Evolutionary conservation across 139 green algal species (phyloP).

Genomic region (Picochlorum sp.): DNA sequence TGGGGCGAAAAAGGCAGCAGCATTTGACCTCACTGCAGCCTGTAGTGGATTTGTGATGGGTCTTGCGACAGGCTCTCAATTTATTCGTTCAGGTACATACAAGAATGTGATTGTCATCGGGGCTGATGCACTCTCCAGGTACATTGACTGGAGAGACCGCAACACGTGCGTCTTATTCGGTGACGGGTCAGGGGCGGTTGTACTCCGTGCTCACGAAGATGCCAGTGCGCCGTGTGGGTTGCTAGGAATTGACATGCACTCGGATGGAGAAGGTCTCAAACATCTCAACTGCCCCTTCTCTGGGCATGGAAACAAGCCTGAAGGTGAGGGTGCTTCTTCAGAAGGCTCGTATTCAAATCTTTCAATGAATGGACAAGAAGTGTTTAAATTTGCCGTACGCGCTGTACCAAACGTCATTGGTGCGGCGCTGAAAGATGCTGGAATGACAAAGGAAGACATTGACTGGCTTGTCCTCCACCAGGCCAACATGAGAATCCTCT

Average conservation of each 20-base stretch:
- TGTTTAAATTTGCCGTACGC: slow-evolving; percentile 97
- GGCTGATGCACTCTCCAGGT: slow-evolving; percentile 83
- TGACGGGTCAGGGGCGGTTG: slow-evolving; percentile 84
- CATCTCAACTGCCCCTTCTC: slow-evolving; percentile 55
- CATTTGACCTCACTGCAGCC: slow-evolving; percentile 94
- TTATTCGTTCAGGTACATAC: slow-evolving; percentile 68
- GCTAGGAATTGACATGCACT: slow-evolving; percentile 76
- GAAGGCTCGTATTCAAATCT: slow-evolving; percentile 67
- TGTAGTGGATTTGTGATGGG: slow-evolving; percentile 96
- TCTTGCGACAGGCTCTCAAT: slow-evolving; percentile 78
- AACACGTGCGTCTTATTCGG: slow-evolving; percentile 97
- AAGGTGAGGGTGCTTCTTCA: slow-evolving; percentile 3
- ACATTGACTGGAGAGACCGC: slow-evolving; percentile 91
- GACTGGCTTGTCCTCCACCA: slow-evolving; percentile 94
- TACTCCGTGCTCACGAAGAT: slow-evolving; percentile 53
- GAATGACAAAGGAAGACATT: slow-evolving; percentile 56
- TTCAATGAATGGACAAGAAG: slow-evolving; percentile 90
- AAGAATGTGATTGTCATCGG: slow-evolving; percentile 85
- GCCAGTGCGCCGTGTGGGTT: slow-evolving; percentile 46
- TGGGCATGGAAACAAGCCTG: slow-evolving; percentile 11
- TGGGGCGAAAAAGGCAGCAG: slow-evolving; percentile 73
- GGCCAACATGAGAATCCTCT: slow-evolving; percentile 95
- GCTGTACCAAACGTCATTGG: slow-evolving; percentile 81
- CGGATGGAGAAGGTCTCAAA: slow-evolving; percentile 75
- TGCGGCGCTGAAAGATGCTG: slow-evolving; percentile 58